Base-by-base conservation (phyloP, 805 yeast species). In the Candida glaebosa region DNA sequence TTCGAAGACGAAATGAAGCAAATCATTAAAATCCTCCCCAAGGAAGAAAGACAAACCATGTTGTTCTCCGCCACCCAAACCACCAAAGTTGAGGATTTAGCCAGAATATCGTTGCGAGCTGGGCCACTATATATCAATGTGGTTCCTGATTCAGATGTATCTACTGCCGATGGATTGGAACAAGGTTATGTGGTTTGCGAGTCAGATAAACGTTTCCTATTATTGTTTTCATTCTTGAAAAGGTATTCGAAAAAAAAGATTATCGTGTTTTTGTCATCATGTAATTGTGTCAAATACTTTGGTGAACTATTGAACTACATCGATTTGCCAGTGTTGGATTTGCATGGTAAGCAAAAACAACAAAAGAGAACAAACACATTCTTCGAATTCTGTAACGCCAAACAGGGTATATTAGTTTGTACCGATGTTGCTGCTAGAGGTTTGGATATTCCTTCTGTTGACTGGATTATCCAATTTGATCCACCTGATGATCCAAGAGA, bases 401-500 rank as follows among this genome's bases (percentile, higher is more conserved):
- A 84, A 54, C 87, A 83, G 59, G 99, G 99, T 37, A 90, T 87
- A 34, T 67, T 93, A 55, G 76, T 93, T 41, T 93, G 98, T 70
- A 93, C 99, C 0, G 99, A 93, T 66, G 99, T 93, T 52, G 99
- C 99, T 24, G 99, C 99, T 17, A 83, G 99, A 76, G 99, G 99
- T 18, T 79, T 93, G 51, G 99, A 93, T 72, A 93, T 93, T 53
- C 99, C 99, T 40, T 84, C 95, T 20, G 99, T 93, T 41, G 99
- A 95, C 71, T 93, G 99, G 99, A 93, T 93, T 58, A 85, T 93
- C 50, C 99, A 93, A 73, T 93, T 88, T 59, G 99, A 93, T 65
- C 99, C 99, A 42, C 99, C 99, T 63, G 99, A 93, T 83, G 99
- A 93, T 69, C 99, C 99, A 67, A 82, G 98, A 70, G 98, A 93